Conservation (phyloP, 2,329 filamentous ascomycete species). For the Calonectria pseudoreteaudii region DNA sequence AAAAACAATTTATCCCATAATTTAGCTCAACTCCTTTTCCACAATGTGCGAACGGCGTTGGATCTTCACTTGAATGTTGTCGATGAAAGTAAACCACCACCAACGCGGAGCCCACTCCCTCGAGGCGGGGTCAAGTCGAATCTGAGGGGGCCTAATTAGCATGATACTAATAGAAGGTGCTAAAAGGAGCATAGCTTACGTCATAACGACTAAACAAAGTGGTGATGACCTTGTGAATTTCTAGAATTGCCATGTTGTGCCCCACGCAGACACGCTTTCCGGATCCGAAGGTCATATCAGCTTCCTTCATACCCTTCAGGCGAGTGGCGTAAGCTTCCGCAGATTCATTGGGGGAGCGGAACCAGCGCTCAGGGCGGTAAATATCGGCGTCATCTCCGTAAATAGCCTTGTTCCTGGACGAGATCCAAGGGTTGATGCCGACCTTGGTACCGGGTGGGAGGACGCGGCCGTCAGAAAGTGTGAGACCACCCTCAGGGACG, state of each 20-base stretch:
- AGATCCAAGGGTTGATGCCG: constrained; percentile 55
- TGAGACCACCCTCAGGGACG: constrained; percentile 56
- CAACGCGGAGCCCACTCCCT: constrained; percentile 8
- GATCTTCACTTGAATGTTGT: constrained; percentile 14
- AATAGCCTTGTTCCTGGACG: constrained; percentile 51
- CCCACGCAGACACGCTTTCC: constrained; percentile 11
- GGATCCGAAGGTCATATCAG: constrained; percentile 9
- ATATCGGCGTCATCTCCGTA: constrained; percentile 59
- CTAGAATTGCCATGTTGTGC: not conserved
- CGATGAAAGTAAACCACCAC: constrained; percentile 18
- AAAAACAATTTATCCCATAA: not conserved
- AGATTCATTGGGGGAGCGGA: not conserved
- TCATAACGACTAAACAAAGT: constrained; percentile 6
- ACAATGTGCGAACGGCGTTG: not conserved
- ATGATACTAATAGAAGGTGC: not conserved
- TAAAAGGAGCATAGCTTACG: not conserved
- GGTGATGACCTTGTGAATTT: constrained; percentile 6
- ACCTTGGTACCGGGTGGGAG: constrained; percentile 51
- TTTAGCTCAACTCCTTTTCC: not conserved
- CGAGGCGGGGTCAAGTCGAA: not conserved
- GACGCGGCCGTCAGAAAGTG: constrained; percentile 47
- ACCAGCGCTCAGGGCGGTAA: constrained; percentile 59
- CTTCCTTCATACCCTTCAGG: constrained; percentile 1
- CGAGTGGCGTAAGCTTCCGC: not conserved
- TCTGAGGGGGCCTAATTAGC: not conserved